Evolutionary conservation across 192 early-diverging fungal genomes (phyloP).

Genomic region (Dispira parvispora): DNA sequence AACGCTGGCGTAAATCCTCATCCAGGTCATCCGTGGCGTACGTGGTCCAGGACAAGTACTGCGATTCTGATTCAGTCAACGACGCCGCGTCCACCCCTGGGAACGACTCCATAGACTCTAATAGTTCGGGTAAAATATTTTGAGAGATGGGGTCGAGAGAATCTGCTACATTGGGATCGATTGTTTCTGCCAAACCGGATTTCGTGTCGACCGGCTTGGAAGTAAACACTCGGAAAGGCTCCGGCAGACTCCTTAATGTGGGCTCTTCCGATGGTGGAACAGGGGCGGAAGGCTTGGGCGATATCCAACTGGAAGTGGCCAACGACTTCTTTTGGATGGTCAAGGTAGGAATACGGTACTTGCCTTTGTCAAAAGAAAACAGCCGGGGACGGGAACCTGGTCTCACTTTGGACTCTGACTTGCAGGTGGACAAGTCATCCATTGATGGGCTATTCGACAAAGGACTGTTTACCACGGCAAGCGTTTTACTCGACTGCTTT

Average conservation of each 20-base stretch:
- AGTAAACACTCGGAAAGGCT: no score
- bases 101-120: no score
- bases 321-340: neutral
- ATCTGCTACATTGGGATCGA: no score
- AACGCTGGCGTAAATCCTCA: neutral
- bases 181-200: no score
- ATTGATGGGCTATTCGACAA: neutral
- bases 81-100: no score
- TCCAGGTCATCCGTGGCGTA: conserved; percentile 4
- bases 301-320: neutral
- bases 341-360: neutral
- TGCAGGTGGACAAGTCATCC: no score
- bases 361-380: neutral
- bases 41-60: neutral
- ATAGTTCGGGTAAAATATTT: neutral
- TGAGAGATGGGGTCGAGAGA: neutral
- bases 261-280: no score
- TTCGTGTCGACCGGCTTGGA: no score
- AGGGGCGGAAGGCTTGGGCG: neutral
- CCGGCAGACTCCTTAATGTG: no score
- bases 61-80: neutral
- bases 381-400: neutral
- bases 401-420: neutral
- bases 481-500: neutral
- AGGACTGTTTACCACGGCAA: neutral